These are phyloP conservation scores for Cladosporium halotolerans DNA, from an alignment of 2,329 filamentous ascomycete species.

Conservation along the genomic window DNA sequence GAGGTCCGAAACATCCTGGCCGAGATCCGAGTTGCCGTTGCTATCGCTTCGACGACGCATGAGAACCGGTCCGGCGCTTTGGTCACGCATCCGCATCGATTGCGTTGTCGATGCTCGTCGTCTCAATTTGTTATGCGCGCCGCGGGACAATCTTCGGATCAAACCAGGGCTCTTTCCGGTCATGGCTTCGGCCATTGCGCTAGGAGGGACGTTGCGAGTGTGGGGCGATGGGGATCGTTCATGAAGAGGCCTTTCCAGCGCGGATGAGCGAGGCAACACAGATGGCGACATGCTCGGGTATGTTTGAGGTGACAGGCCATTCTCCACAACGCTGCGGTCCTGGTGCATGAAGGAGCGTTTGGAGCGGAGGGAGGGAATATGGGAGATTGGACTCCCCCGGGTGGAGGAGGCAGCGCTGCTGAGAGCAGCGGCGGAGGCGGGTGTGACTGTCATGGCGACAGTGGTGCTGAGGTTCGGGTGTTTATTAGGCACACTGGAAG, in stretches of 20 bases:
- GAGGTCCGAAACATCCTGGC: constrained; percentile 43
- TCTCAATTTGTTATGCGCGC: constrained; percentile 64
- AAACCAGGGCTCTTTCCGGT: constrained; percentile 56
- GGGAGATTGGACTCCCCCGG: constrained; percentile 35
- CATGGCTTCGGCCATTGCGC: constrained; percentile 58
- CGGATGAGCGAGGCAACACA: constrained; percentile 18
- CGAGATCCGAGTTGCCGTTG: constrained; percentile 56
- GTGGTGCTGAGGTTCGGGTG: background rate
- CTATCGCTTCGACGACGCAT: constrained; percentile 85
- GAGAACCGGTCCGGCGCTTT: constrained; percentile 82
- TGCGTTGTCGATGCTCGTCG: constrained; percentile 73
- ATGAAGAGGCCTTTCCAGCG: constrained; percentile 31
- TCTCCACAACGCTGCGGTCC: constrained; percentile 20
- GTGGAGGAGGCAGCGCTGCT: constrained; percentile 29
- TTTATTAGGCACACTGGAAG: constrained; percentile 11
- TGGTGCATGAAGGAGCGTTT: constrained; percentile 15
- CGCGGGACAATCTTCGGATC: constrained; percentile 79
- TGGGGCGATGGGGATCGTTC: constrained; percentile 49
- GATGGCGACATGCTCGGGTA: constrained; percentile 19
- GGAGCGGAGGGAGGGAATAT: constrained; percentile 17
- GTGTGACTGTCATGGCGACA: constrained; percentile 20
- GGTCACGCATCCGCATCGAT: constrained; percentile 66
- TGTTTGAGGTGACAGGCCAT: constrained; percentile 19
- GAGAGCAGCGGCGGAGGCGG: constrained; percentile 23
- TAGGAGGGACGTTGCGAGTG: constrained; percentile 38